Base-by-base conservation (phyloP, 805 yeast species). In the Myxozyma kluyveri region DNA sequence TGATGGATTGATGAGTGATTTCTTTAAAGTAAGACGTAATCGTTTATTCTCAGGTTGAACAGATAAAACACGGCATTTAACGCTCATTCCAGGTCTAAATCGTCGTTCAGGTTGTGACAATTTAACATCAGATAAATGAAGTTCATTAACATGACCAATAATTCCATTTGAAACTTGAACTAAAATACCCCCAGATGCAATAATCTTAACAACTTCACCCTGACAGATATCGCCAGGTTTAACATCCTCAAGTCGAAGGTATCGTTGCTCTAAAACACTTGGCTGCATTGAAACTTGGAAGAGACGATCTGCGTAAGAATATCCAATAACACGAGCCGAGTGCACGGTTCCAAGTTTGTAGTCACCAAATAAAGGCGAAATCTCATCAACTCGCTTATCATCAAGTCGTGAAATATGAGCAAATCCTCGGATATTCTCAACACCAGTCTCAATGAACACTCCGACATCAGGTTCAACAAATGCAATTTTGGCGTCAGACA, bases 91-190 rank as follows among this genome's bases (percentile, higher is more conserved):
- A 40, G 83, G 81, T 69, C 86, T 87, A 75, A 84, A 91, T 64
- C 88, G 88, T 73, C 93, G 80, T 70, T 93, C 98, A 4, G 99
- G 99, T 65, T 91, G 84, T 2, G 81, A 80, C 57, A 91, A 74
- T 65, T 82, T 84, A 52, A 86, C 77, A 68, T 93, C 99, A 60
- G 95, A 83, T 68, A 93, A 79, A 63, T 91, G 96, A 23, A 72
- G 65, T 24, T 81, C 74, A 12, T 87, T 84, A 26, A 88, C 98
- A 57, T 77, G 71, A 3, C 88, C 99, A 59, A 84, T 86, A 44
- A 78, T 76, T 7, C 70, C 72, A 47, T 80, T 82, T 54, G 83
- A 81, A 9, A 88, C 63, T 61, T 79, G 81, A 27, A 93, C 75
- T 29, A 79, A 67, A 27, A 93, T 75, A 21, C 96, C 96, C 14